Base-by-base conservation (phyloP, 257 asterid genomes). In the Solanum peruvianum region DNA sequence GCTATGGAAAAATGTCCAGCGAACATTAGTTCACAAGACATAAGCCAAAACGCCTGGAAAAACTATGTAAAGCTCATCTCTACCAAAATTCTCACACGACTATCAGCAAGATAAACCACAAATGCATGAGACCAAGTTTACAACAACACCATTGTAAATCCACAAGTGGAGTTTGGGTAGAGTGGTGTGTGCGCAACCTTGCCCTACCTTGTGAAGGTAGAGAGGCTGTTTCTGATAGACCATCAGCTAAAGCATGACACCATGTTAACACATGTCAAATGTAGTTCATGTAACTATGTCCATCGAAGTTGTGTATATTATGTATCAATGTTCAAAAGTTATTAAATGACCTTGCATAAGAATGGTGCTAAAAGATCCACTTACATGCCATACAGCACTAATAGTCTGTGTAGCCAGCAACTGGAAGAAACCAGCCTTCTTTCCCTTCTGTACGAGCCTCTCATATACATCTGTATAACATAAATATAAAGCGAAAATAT, bases 351-450 rank as follows among this genome's bases (percentile, higher is more conserved):
- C 66, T 2, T 14, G 41, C 84, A 78, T 8, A 44, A 45, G 60
- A 15, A 78, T 45, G 84, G 84, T 78, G 64, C 41, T 45, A 78
- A 78, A 42, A 44, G 64, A 44, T 78, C 64, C 64, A 25, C 98
- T 93, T 94, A 96, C 99, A 91, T 96, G 98, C 99, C 98, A 95
- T 87, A 96, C 99, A 77, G 98, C 99, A 90, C 99, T 96, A 90
- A 95, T 95, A 12, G 98, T 95, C 88, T 95, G 98, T 75, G 99
- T 95, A 75, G 94, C 98, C 91, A 93, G 89, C 96, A 96, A 93
- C 93, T 95, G 98, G 91, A 94, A 92, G 94, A 96, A 96, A 88
- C 98, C 98, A 85, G 98, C 91, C 90, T 90, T 95, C 92, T 92
- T 92, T 27, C 98, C 99, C 86, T 92, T 92, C 92, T 91, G 96